phyloP scores from a whole-genome alignment of 495 filamentous ascomycete species.

The Aspergillus coremiiformis region DNA sequence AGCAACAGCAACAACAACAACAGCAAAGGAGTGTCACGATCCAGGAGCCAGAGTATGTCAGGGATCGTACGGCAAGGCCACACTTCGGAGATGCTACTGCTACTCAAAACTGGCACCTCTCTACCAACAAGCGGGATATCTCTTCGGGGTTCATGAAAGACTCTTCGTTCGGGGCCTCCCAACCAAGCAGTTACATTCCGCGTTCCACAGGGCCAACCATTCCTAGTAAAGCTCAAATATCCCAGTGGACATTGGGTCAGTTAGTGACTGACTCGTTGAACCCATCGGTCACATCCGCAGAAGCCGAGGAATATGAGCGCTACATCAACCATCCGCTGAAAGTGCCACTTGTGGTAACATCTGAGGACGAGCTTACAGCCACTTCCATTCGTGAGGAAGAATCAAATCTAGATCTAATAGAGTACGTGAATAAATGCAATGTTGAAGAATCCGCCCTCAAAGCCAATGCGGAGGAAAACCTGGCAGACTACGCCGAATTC shows the following conservation, averaged over 20 bases:
- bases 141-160: slow-evolving; percentile 44
- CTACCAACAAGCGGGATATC: slow-evolving; percentile 27
- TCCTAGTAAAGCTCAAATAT: slow-evolving; percentile 56
- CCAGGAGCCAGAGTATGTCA: slow-evolving; percentile 30
- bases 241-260: slow-evolving; percentile 82
- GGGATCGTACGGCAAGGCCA: slow-evolving; percentile 3
- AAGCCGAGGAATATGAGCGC: slow-evolving; percentile 79
- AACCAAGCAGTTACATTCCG: slow-evolving; percentile 20
- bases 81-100: slow-evolving; percentile 3
- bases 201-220: slow-evolving; percentile 15
- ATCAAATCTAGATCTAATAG: slow-evolving; percentile 59
- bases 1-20: slow-evolving; percentile 30
- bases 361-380: slow-evolving; percentile 49
- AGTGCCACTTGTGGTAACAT: slow-evolving; percentile 77
- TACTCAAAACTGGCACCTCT: slow-evolving; percentile 22
- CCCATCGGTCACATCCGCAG: slow-evolving; percentile 62
- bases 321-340: slow-evolving; percentile 88
- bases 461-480: slow-evolving; percentile 54
- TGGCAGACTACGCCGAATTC: slow-evolving; percentile 67
- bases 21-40: slow-evolving; percentile 38
- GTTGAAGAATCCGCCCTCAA: slow-evolving; percentile 28
- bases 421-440: slow-evolving; percentile 57
- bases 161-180: slow-evolving; percentile 19
- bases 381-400: slow-evolving; percentile 32
- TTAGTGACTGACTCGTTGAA: slow-evolving; percentile 72